These are phyloP conservation scores for Backusella mclennaniae DNA, from an alignment of 192 early-diverging fungal genomes.

Conservation along the genomic window DNA sequence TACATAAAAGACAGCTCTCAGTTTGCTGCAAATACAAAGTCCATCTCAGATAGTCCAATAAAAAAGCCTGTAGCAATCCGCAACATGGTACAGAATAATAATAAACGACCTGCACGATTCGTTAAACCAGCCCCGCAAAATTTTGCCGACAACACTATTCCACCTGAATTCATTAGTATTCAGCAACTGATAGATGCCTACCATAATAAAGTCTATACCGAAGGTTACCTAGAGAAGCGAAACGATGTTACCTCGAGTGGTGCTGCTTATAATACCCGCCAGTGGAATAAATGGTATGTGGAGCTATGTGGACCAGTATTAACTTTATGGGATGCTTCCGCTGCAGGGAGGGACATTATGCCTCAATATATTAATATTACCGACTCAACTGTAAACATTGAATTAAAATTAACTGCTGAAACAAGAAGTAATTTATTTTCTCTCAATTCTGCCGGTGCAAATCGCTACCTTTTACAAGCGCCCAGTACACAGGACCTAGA, in stretches of 20 bases:
- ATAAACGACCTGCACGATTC: conserved; percentile 27
- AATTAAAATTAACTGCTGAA: conserved; percentile 53
- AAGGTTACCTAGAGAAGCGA: conserved; percentile 72
- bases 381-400: conserved; percentile 62
- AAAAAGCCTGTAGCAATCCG: neutral
- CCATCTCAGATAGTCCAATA: conserved; percentile 2
- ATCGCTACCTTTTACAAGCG: conserved; percentile 63
- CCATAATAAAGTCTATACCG: conserved; percentile 62
- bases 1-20: neutral
- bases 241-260: conserved; percentile 61
- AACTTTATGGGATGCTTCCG: conserved; percentile 53
- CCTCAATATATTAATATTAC: conserved; percentile 78
- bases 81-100: neutral
- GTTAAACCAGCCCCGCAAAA: conserved; percentile 30
- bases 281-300: conserved; percentile 73
- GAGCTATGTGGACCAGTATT: conserved; percentile 72
- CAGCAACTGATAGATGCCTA: conserved; percentile 61
- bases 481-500: conserved; percentile 48
- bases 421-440: conserved; percentile 48
- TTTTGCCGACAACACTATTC: neutral
- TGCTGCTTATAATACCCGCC: conserved; percentile 46
- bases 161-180: conserved; percentile 43
- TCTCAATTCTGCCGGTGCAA: conserved; percentile 68
- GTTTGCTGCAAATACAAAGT: neutral
- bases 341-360: conserved; percentile 43